Evolutionary conservation across 2,329 filamentous ascomycete species (phyloP).

Genomic region (Claviceps lovelessii): DNA sequence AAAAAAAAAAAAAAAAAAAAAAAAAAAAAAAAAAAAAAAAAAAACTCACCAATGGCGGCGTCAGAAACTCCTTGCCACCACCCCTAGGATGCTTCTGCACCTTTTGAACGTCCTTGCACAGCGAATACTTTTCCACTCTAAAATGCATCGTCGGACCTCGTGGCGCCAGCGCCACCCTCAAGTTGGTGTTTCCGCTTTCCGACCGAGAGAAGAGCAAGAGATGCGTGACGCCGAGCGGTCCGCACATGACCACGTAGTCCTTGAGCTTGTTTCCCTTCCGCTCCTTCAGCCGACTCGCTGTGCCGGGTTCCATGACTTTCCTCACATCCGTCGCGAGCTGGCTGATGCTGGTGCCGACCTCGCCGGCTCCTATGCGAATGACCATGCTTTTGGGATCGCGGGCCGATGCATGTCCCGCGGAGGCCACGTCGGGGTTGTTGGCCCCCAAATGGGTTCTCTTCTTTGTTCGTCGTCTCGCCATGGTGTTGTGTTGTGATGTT

Average conservation of each 20-base stretch:
- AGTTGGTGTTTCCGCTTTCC: slow-evolving; percentile 77
- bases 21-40: background rate
- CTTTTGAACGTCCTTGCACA: slow-evolving; percentile 79
- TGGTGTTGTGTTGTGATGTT: slow-evolving; percentile 22
- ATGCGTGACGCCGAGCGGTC: slow-evolving; percentile 84
- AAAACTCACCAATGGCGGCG: slow-evolving; percentile 56
- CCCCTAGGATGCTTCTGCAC: slow-evolving; percentile 71
- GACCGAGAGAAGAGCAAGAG: slow-evolving; percentile 87
- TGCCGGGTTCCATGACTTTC: slow-evolving; percentile 89
- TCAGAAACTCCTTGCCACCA: slow-evolving; percentile 72
- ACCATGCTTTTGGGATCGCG: slow-evolving; percentile 92
- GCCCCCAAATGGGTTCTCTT: slow-evolving; percentile 74
- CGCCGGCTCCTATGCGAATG: slow-evolving; percentile 86
- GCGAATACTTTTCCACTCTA: slow-evolving; percentile 82
- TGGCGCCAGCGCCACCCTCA: slow-evolving; percentile 76
- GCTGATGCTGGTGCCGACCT: slow-evolving; percentile 81
- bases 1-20: background rate
- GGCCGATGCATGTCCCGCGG: slow-evolving; percentile 46
- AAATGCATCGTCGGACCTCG: slow-evolving; percentile 90
- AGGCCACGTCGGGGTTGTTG: slow-evolving; percentile 41
- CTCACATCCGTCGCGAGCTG: slow-evolving; percentile 87
- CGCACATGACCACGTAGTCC: slow-evolving; percentile 92
- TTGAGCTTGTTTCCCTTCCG: slow-evolving; percentile 73
- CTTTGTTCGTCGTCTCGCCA: slow-evolving; percentile 73
- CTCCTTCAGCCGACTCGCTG: slow-evolving; percentile 78